Base-by-base conservation (phyloP, 163 green algal species). In the Chlamydomonas reinhardtii region DNA sequence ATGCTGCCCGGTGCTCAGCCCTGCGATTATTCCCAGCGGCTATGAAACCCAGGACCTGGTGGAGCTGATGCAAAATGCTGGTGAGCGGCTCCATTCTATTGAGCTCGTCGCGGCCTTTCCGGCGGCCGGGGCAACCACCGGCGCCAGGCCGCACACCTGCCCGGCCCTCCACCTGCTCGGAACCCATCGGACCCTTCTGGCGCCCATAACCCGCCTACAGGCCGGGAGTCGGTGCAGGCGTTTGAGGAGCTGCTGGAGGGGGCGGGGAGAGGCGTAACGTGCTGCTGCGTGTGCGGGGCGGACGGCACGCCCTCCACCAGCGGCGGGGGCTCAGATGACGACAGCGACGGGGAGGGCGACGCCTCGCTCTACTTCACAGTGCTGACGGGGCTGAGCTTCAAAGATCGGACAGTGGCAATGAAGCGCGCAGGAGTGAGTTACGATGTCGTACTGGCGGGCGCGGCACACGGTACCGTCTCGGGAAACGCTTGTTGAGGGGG, bases 261-360 rank as follows among this genome's bases (percentile, higher is more conserved):
- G 12, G 80, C 34, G 2, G 70, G 54, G 2, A 15, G 61, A 14
- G 64, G 39, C 22, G 54, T 52, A 19, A 64, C 70, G 34, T 39
- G 54, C 43, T 86, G 80, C 80, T 86, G 80, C 29, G 70, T 86
- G 29, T 86, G 80, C 80, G 80, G 80, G 15, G 69, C 80, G 8
- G 80, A 86, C n/a, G 80, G 80, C 2, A 59, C 32, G 52, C 25
- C 80, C 1, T 72, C 56, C 6, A 43, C 34, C 27, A 86, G 80
- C 70, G 25, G 27, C 35, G 65, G 54, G 19, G 68, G 9, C 16
- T 64, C 32, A 11, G 78, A 85, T 24, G 52, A 31, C 2, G 80
- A 79, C 14, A 56, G 80, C 12, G 80, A 80, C 9, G 56, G 68
- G 19, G 66, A 69, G 1, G 48, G 22, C 5, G 52, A 29, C 4